phyloP scores from a whole-genome alignment of 108 stramenopile species.

The Cylindrotheca fusiformis region DNA sequence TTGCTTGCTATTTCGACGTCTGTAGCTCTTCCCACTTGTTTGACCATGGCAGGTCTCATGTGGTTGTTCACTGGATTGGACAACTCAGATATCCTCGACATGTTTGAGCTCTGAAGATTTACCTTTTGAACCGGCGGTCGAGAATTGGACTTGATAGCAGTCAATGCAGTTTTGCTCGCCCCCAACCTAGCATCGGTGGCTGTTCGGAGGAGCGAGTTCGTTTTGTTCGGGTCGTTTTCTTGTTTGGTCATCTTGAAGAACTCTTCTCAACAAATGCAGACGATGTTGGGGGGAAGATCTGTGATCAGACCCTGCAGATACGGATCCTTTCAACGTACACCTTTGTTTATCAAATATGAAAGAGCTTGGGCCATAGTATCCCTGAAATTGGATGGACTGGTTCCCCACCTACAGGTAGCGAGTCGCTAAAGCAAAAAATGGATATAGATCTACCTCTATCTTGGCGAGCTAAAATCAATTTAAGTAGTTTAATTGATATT shows the following conservation, averaged over 20 bases:
- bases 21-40: constrained; percentile 9
- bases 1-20: constrained; percentile 23
- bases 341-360: no score
- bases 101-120: constrained; percentile 15
- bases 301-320: no score
- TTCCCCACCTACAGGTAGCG: no score
- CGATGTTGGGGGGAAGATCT: no score
- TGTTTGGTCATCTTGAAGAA: constrained; percentile 16
- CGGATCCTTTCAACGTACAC: no score
- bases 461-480: no score
- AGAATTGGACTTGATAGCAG: background rate
- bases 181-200: constrained; percentile 21
- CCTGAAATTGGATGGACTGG: no score
- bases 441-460: no score
- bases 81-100: constrained; percentile 25
- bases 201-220: constrained; percentile 31
- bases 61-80: constrained; percentile 14
- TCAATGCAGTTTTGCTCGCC: constrained; percentile 12
- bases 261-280: no score
- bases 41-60: constrained; percentile 18
- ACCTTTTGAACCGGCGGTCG: constrained; percentile 29
- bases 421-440: no score
- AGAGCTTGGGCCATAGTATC: no score
- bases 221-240: constrained; percentile 9
- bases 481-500: no score